A percentile compares a stretch with the other conserved stretches of the same genome.
Evolutionary conservation across 2,329 filamentous ascomycete genomes (phyloP).

Genomic region (Arthrinium puccinioides): DNA sequence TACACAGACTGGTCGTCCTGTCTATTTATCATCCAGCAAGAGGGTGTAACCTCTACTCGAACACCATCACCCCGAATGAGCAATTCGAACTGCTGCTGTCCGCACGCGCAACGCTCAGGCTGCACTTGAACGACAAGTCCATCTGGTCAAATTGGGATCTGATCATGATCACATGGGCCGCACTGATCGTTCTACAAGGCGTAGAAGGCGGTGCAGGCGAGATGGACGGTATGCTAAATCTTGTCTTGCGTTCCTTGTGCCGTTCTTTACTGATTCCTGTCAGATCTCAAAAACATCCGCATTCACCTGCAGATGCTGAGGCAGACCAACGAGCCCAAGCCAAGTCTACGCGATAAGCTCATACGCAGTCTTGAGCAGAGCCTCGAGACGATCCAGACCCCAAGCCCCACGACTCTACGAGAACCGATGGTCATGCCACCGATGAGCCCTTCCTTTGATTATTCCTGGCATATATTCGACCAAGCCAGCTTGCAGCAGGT

Average conservation of each 20-base stretch:
- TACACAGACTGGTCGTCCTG: slow-evolving; percentile 32
- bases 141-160: slow-evolving; percentile 38
- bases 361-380: slow-evolving; percentile 17
- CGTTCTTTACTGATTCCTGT: too few relatives aligned
- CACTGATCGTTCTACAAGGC: slow-evolving; percentile 33
- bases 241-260: neutral
- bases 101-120: slow-evolving; percentile 29
- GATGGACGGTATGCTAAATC: slow-evolving; percentile 20
- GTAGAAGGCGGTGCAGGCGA: slow-evolving; percentile 32
- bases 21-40: slow-evolving; percentile 35
- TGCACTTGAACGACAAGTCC: slow-evolving; percentile 30
- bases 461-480: slow-evolving; percentile 19
- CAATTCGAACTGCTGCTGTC: slow-evolving; percentile 33
- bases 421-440: slow-evolving; percentile 5
- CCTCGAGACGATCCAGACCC: slow-evolving; percentile 16
- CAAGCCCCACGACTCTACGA: slow-evolving; percentile 7
- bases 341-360: slow-evolving; percentile 15
- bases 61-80: slow-evolving; percentile 28
- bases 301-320: slow-evolving; percentile 20
- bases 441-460: slow-evolving; percentile 10
- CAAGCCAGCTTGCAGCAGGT: slow-evolving; percentile 15
- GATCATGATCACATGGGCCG: slow-evolving; percentile 36
- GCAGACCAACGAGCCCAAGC: slow-evolving; percentile 19
- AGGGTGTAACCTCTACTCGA: slow-evolving; percentile 30
- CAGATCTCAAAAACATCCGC: slow-evolving; percentile 20